phyloP scores from a whole-genome alignment of 75 land plant species.

The Gnetum montanum region DNA sequence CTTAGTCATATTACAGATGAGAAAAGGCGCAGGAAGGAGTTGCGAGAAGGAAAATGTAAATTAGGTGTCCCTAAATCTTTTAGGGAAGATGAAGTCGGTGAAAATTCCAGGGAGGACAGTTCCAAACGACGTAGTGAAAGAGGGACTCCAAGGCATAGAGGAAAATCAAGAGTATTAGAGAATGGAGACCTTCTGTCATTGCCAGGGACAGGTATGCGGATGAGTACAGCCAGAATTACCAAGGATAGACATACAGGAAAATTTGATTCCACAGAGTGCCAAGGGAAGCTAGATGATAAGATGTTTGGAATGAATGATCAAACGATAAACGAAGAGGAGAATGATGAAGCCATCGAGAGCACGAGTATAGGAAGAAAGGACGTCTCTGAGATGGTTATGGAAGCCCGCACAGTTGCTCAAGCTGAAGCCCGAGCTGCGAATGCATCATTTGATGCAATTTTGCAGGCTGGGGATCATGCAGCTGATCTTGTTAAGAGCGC shows the following conservation, averaged over 20 bases:
- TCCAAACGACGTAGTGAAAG: slow-evolving; percentile 49
- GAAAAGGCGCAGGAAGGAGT: slow-evolving; percentile 26
- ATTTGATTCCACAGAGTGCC: slow-evolving; percentile 9
- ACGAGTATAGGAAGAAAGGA: slow-evolving; percentile 58
- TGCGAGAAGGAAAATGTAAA: slow-evolving; percentile 38
- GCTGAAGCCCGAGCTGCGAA: slow-evolving; percentile 80
- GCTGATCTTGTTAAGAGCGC: slow-evolving; percentile 86
- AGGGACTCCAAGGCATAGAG: slow-evolving; percentile 40
- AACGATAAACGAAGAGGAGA: slow-evolving; percentile 34
- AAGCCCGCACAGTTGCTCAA: slow-evolving; percentile 82
- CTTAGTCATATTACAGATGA: slow-evolving; percentile 35
- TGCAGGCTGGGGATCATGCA: slow-evolving; percentile 96
- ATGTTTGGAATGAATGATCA: slow-evolving; percentile 12
- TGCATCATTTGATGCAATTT: slow-evolving; percentile 82
- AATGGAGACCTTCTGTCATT: slow-evolving; percentile 42
- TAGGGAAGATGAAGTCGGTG: slow-evolving; percentile 55
- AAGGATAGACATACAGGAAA: slow-evolving; percentile 27
- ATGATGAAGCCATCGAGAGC: slow-evolving; percentile 44
- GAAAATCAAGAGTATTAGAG: slow-evolving; percentile 49
- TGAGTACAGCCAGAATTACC: slow-evolving; percentile 13
- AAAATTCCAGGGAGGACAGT: slow-evolving; percentile 52
- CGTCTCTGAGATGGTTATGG: slow-evolving; percentile 55
- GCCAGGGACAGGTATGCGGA: slow-evolving; percentile 27
- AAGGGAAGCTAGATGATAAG: slow-evolving; percentile 17
- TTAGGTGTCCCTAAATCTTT: slow-evolving; percentile 6